Evolutionary conservation across 371 early-diverging fungal genomes (phyloP).

Genomic region (Synchytrium microbalum): DNA sequence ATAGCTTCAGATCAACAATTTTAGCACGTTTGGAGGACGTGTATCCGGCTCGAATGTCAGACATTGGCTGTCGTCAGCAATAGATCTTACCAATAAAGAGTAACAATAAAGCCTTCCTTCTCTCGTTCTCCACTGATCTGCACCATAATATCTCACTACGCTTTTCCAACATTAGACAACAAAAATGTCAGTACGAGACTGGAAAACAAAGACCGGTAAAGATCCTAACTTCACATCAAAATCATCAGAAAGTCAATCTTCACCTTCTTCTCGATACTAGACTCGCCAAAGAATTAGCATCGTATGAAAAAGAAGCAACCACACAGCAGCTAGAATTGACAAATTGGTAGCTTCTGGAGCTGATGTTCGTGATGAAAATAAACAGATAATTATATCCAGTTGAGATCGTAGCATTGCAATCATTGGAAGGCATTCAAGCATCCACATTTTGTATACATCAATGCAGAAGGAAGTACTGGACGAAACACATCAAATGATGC

Average conservation of each 20-base stretch:
- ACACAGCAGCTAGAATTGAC: conserved; percentile 59
- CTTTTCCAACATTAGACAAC: no score
- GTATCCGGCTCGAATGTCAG: no score
- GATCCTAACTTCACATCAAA: conserved; percentile 58
- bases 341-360: conserved; percentile 47
- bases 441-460: not conserved
- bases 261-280: conserved; percentile 25
- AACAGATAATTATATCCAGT: conserved; percentile 57
- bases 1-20: no score
- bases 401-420: not conserved
- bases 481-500: conserved; percentile 67
- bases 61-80: no score
- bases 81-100: no score
- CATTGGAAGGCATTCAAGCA: conserved; percentile 1
- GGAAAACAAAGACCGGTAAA: conserved; percentile 63
- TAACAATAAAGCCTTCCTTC: no score
- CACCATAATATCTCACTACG: no score
- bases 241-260: not conserved
- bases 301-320: conserved; percentile 55
- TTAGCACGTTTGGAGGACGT: no score
- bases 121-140: no score
- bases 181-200: conserved; percentile 19
- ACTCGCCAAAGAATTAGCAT: conserved; percentile 50
- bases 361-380: conserved; percentile 59
- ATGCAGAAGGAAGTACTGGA: conserved; percentile 63